phyloP scores from a whole-genome alignment of 176 grass and related monocot species.

The Elymus sibiricus region DNA sequence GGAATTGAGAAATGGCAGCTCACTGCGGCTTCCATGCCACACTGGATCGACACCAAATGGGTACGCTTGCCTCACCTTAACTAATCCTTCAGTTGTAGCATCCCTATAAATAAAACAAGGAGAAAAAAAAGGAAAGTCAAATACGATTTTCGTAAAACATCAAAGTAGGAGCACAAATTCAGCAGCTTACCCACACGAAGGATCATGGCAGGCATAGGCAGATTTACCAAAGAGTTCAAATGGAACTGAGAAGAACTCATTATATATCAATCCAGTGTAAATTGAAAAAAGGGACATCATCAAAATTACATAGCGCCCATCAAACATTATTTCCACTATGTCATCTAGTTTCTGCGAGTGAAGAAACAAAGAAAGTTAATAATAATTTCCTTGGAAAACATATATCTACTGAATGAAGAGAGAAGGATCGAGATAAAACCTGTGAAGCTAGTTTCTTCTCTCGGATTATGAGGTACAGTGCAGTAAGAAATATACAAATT shows the following conservation, averaged over 20 bases:
- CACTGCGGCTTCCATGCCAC: constrained; percentile 79
- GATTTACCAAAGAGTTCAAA: constrained; percentile 93
- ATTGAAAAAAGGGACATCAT: constrained; percentile 95
- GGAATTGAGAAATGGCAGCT: constrained; percentile 92
- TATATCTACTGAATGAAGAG: neutral
- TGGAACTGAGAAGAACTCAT: constrained; percentile 96
- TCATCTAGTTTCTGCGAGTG: constrained; percentile 70
- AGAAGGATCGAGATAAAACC: constrained; percentile 38
- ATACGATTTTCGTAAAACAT: neutral
- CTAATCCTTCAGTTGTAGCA: constrained; percentile 58
- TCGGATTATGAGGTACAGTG: constrained; percentile 59
- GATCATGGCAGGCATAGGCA: constrained; percentile 72
- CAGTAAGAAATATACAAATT: constrained; percentile 65
- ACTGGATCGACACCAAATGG: constrained; percentile 85
- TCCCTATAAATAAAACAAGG: constrained; percentile 38
- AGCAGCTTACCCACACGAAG: constrained; percentile 65
- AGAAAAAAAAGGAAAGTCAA: neutral
- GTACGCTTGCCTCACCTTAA: constrained; percentile 65
- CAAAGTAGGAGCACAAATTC: neutral
- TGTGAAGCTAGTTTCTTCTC: constrained; percentile 93
- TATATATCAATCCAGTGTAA: constrained; percentile 92
- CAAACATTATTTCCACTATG: constrained; percentile 94
- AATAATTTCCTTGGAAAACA: neutral
- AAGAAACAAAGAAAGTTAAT: neutral
- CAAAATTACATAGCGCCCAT: constrained; percentile 83